A percentile compares a stretch with the other conserved stretches of the same genome.
Conservation (phyloP, 495 filamentous ascomycete genomes). For the Neurospora terricola region DNA sequence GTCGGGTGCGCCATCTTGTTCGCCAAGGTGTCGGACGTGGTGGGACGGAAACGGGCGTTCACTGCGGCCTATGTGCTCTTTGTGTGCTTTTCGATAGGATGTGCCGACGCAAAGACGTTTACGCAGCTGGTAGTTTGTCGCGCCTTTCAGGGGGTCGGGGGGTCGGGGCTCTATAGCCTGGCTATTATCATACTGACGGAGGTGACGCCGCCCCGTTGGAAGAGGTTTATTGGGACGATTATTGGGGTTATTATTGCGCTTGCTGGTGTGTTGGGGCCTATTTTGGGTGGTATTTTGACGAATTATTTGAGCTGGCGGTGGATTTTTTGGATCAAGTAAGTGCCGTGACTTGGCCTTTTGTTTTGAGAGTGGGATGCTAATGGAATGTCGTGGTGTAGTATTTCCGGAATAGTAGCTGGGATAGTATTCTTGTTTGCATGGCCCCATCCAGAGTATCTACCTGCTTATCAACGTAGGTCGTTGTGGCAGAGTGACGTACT, state of each 20-base stretch:
- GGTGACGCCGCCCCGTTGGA: slow-evolving; percentile 29
- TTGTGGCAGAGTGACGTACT: slow-evolving; percentile 44
- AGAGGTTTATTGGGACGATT: slow-evolving; percentile 25
- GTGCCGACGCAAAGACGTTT: slow-evolving; percentile 36
- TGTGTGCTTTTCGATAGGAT: slow-evolving; percentile 43
- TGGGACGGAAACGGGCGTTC: slow-evolving; percentile 41
- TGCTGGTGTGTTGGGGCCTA: slow-evolving; percentile 41
- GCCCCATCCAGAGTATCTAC: slow-evolving; percentile 27
- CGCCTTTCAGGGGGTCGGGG: slow-evolving; percentile 36
- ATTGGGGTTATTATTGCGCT: slow-evolving; percentile 22
- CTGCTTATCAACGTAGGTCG: slow-evolving; percentile 18
- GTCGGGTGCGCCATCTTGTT: slow-evolving; percentile 38
- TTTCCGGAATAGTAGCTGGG: slow-evolving; percentile 36
- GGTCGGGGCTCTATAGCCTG: slow-evolving; percentile 36
- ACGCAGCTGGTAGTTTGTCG: slow-evolving; percentile 37
- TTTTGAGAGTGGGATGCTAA: slow-evolving; percentile 6
- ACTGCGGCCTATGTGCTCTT: slow-evolving; percentile 40
- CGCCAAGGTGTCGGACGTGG: slow-evolving; percentile 41
- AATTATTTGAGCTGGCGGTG: slow-evolving; percentile 54
- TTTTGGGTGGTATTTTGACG: slow-evolving; percentile 55
- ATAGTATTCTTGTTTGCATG: slow-evolving; percentile 39
- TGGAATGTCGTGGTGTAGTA: slow-evolving; percentile 24
- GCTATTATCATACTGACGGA: slow-evolving; percentile 44
- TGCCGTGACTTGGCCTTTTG: not conserved
- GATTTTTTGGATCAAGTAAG: slow-evolving; percentile 58